These are phyloP conservation scores for Fusarium sp. DNA, from an alignment of 2,329 filamentous ascomycete species.

Conservation along the genomic window DNA sequence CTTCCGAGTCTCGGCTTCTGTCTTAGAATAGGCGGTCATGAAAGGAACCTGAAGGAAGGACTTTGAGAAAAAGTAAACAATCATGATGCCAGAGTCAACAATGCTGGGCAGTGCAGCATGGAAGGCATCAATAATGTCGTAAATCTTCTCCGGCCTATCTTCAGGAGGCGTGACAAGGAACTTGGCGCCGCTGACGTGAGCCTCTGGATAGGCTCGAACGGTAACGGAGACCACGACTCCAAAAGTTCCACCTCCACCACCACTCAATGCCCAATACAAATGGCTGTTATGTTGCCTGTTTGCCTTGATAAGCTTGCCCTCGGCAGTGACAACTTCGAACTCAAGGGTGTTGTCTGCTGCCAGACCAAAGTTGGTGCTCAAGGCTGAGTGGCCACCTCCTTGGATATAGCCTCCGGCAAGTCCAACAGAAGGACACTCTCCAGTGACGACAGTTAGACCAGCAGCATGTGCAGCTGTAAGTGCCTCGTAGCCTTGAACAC, in stretches of 20 bases:
- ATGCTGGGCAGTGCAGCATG: conserved; percentile 51
- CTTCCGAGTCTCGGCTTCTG: conserved; percentile 55
- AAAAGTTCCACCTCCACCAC: conserved; percentile 73
- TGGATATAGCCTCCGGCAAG: conserved; percentile 73
- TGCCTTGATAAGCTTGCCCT: conserved; percentile 65
- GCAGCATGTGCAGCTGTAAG: conserved; percentile 61
- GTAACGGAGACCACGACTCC: conserved; percentile 71
- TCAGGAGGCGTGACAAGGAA: conserved; percentile 25
- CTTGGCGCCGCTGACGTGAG: conserved; percentile 52
- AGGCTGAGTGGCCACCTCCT: conserved; percentile 69
- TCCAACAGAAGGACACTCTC: conserved; percentile 69
- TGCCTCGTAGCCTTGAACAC: conserved; percentile 66
- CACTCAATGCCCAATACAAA: conserved; percentile 75
- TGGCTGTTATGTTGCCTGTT: conserved; percentile 65
- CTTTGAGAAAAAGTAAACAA: conserved; percentile 55
- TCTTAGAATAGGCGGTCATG: conserved; percentile 63
- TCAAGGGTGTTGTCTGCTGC: conserved; percentile 72
- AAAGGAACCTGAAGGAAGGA: conserved; percentile 42
- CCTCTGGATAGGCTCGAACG: conserved; percentile 64
- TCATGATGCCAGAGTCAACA: conserved; percentile 64
- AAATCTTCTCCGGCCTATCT: conserved; percentile 21
- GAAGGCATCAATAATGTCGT: conserved; percentile 44
- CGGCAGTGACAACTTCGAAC: conserved; percentile 68
- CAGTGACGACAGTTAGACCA: conserved; percentile 67
- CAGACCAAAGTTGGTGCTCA: conserved; percentile 69